A percentile compares a stretch with the other conserved stretches of the same genome.
Evolutionary conservation across 2,329 filamentous ascomycete species (phyloP).

Genomic region (Botrytis hyacinthi): DNA sequence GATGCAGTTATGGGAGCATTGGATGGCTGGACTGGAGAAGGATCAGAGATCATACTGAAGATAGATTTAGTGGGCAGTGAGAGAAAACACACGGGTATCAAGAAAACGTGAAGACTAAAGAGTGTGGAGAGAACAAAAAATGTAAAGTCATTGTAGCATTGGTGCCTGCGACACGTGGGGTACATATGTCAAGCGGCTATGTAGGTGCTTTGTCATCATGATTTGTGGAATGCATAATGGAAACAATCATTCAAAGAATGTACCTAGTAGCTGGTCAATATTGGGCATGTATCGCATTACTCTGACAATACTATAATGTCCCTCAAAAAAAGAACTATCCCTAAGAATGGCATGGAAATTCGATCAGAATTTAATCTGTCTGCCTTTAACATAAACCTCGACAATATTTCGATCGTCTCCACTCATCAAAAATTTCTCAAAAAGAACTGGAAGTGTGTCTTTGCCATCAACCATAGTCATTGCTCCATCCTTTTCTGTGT

Average conservation of each 20-base stretch:
- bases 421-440: slow-evolving; percentile 89
- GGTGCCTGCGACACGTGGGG: not conserved
- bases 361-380: slow-evolving; percentile 21
- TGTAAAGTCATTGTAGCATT: not conserved
- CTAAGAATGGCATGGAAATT: not conserved
- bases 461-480: slow-evolving; percentile 22
- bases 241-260: not conserved
- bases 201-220: not conserved
- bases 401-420: slow-evolving; percentile 87
- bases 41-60: not conserved
- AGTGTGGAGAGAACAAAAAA: not conserved
- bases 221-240: not conserved
- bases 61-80: no score
- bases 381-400: slow-evolving; percentile 82
- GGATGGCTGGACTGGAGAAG: not conserved
- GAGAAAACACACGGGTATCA: not conserved
- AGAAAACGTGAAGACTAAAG: not conserved
- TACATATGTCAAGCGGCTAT: not conserved
- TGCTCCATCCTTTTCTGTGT: slow-evolving; percentile 60
- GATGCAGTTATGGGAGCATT: not conserved
- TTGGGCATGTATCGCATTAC: not conserved
- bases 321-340: not conserved
- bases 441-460: slow-evolving; percentile 25
- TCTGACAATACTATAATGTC: not conserved
- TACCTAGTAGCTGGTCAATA: no score